phyloP scores from a whole-genome alignment of 495 filamentous ascomycete genomes.

The Cladorrhinum samala region DNA sequence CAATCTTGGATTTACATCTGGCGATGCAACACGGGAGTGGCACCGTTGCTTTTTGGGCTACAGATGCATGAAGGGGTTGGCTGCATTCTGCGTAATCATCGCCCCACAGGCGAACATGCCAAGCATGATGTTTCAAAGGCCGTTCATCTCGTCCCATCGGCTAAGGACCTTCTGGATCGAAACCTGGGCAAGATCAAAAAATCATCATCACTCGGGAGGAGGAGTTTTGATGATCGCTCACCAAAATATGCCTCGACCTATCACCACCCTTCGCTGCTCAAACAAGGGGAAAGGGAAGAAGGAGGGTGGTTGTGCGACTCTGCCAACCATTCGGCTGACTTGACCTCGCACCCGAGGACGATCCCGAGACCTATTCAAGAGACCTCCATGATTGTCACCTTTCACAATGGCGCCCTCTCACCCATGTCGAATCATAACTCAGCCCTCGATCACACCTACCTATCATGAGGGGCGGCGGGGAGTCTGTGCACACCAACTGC shows the following conservation, averaged over 20 bases:
- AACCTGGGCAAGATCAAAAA: too few relatives aligned
- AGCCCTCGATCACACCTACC: not conserved
- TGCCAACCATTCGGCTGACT: not conserved
- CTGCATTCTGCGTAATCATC: not conserved
- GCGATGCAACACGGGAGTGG: not conserved
- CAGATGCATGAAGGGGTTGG: not conserved
- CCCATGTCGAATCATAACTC: not conserved
- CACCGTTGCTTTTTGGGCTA: not conserved
- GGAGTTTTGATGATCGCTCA: not conserved
- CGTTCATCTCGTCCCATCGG: too few relatives aligned
- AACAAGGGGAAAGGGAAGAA: too few relatives aligned
- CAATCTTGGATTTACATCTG: conserved; percentile 1
- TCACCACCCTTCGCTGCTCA: too few relatives aligned
- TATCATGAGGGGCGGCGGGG: not conserved
- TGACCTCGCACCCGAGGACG: not conserved
- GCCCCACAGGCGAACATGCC: not conserved
- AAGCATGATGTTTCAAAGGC: not conserved
- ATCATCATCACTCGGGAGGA: not conserved
- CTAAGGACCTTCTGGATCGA: too few relatives aligned
- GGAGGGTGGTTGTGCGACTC: too few relatives aligned
- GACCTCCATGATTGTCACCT: too few relatives aligned
- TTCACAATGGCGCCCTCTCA: not conserved
- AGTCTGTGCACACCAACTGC: not conserved
- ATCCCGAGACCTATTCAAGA: too few relatives aligned
- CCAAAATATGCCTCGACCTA: not conserved